phyloP scores from a whole-genome alignment of 2,329 filamentous ascomycete species.

The Aschersonia sp. region DNA sequence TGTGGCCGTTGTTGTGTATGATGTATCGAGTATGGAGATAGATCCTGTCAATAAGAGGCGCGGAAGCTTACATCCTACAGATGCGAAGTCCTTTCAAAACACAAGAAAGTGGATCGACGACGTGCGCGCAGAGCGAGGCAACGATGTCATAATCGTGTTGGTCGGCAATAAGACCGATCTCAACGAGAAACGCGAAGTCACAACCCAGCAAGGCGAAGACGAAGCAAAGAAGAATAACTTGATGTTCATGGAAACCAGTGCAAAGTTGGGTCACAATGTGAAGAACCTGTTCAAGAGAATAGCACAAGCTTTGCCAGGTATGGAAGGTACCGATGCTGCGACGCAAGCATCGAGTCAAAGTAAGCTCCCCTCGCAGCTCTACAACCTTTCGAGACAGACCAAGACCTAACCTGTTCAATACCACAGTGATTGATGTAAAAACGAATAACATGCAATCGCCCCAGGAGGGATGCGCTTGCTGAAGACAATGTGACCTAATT shows the following conservation, averaged over 20 bases:
- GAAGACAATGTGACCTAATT: constrained; percentile 1
- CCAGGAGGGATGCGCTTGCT: constrained; percentile 54
- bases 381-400: constrained; percentile 9
- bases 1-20: constrained; percentile 96
- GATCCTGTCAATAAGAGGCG: neutral
- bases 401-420: neutral
- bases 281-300: constrained; percentile 96
- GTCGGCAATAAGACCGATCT: constrained; percentile 99
- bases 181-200: constrained; percentile 96
- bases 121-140: constrained; percentile 87
- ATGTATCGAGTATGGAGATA: constrained; percentile 62
- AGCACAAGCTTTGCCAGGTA: constrained; percentile 91
- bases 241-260: constrained; percentile 98
- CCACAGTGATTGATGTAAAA: constrained; percentile 81
- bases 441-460: constrained; percentile 56
- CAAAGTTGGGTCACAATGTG: constrained; percentile 95
- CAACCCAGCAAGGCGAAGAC: constrained; percentile 89
- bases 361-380: constrained; percentile 29
- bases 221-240: constrained; percentile 96
- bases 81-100: constrained; percentile 94
- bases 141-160: constrained; percentile 96
- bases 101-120: constrained; percentile 99
- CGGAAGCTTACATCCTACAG: constrained; percentile 20
- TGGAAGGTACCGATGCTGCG: constrained; percentile 80
- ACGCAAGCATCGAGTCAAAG: constrained; percentile 63